Percentiles rank a stretch among this genome's conserved stretches.
phyloP scores from a whole-genome alignment of 163 green algal genomes.

The Prototheca cutis region DNA sequence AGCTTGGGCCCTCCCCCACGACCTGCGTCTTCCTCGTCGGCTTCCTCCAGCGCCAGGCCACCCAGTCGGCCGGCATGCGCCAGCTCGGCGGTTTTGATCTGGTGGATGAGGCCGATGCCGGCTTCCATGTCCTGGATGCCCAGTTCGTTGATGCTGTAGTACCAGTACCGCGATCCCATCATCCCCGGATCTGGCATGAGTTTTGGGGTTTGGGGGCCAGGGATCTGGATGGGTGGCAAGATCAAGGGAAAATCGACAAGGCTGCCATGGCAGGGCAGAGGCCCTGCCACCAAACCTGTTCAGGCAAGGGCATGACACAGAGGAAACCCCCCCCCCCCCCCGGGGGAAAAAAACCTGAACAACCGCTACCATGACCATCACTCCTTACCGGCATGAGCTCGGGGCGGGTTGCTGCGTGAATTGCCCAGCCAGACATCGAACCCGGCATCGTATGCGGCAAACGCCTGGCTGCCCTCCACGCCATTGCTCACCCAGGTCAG shows the following conservation, averaged over 20 bases:
- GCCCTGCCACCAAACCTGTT: no score
- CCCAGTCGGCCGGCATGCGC: not conserved
- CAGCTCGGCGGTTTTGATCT: slow-evolving; percentile 72
- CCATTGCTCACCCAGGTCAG: slow-evolving; percentile 60
- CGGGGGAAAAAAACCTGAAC: no score
- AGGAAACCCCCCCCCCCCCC: no score
- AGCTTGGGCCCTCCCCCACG: no score
- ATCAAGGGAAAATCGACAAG: no score
- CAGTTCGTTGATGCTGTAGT: slow-evolving; percentile 15
- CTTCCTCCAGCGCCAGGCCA: not conserved
- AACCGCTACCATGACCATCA: no score
- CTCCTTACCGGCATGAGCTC: slow-evolving; percentile 31
- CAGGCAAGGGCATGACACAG: no score
- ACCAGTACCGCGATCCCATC: slow-evolving; percentile 5
- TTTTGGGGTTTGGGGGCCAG: no score
- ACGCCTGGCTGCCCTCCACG: slow-evolving; percentile 69
- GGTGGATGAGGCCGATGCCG: slow-evolving; percentile 50
- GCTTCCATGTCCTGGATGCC: slow-evolving; percentile 14
- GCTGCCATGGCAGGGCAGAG: no score
- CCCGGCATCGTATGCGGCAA: slow-evolving; percentile 86
- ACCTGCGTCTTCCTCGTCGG: not conserved
- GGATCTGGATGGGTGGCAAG: no score
- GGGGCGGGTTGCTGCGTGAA: slow-evolving; percentile 72
- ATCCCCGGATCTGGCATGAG: not conserved
- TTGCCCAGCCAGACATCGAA: slow-evolving; percentile 94